Base-by-base conservation (phyloP, 1,284 basidiomycete genomes). In the Ceratobasidium sp. region DNA sequence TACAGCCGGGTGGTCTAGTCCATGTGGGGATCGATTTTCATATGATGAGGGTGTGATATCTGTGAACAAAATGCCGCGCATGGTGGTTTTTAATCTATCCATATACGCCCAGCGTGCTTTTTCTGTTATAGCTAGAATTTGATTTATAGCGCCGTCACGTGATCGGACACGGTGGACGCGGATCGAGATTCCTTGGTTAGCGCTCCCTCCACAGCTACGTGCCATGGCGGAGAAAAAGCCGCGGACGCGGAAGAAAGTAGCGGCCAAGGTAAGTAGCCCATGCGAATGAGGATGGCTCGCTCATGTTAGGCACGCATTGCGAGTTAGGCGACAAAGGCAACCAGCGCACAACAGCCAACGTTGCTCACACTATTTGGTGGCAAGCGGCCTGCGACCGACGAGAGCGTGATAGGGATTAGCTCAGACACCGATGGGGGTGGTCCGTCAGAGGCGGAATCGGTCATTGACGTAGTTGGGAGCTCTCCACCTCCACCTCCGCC, bases 71-170 rank as follows among this genome's bases (percentile, higher is more conserved):
- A 66, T 48, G 46, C 63, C 62, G 46, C 62, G 56, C 58, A 48
- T 63, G 38, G 44, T 44, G 40, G 58, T 46, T 67, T 72, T 66
- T 60, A 69, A 71, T 71, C 69, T 71, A 71, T 71, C 69, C 72
- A 69, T 73, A 69, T 73, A 44, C 30, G 72, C 63, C 11, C 54
- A 25, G 25, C 46, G 7, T 36, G 62, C 62, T 73, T 73, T 59
- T 61, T 28, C 23, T 56, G 16, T 36, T 48, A 38, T 21, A n/a
- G n/a, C 18, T 56, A 3, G 28, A 56, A 58, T 49, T 70, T 70
- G 40, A 54, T 48, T 33, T 28, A 28, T 28, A 23, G 2, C 30
- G 16, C 2, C 28, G 23, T 11, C 69, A 71, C 69, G 69, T 71
- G 69, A 71, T 53, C 58, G 36, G 36, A 40, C n/a, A n/a, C 36